Conservation (phyloP, 1,284 basidiomycete species). For the Somion occarium region DNA sequence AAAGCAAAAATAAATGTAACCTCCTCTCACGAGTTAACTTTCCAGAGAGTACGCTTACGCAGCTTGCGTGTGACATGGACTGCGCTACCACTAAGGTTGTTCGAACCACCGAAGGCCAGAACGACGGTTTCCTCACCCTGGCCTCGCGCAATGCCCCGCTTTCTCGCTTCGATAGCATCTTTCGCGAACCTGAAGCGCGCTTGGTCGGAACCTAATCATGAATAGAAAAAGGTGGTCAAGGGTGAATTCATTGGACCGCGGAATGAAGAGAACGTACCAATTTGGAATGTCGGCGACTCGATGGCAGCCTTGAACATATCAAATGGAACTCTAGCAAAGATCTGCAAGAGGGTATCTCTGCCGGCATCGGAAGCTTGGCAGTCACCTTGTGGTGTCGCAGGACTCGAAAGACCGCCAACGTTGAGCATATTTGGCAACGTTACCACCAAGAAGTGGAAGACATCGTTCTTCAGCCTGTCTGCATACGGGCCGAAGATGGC, state of each 20-base stretch:
- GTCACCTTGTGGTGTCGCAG: conserved; percentile 30
- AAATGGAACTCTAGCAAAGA: conserved; percentile 75
- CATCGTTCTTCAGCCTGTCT: conserved; percentile 61
- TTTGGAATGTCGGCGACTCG: conserved; percentile 71
- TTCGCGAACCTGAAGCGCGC: conserved; percentile 87
- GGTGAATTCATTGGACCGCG: conserved; percentile 55
- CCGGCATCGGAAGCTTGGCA: conserved; percentile 38
- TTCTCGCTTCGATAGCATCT: conserved; percentile 78
- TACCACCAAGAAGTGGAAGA: conserved; percentile 73
- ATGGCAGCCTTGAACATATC: conserved; percentile 78
- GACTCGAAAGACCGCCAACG: conserved; percentile 25
- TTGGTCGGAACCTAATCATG: conserved; percentile 65
- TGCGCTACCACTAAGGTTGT: conserved; percentile 61
- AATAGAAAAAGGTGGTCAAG: conserved; percentile 6
- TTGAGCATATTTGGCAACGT: conserved; percentile 61
- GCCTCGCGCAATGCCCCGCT: conserved; percentile 58
- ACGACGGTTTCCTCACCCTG: conserved; percentile 75
- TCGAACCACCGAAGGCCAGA: conserved; percentile 78
- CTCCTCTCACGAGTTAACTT: conserved; percentile 58
- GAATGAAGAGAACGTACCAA: conserved; percentile 45
- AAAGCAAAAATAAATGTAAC: conserved; percentile 3
- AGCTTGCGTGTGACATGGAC: conserved; percentile 85
- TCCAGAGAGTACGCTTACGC: conserved; percentile 80
- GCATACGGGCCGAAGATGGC: conserved; percentile 72
- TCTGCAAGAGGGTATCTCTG: conserved; percentile 62